Percentiles rank a stretch among this genome's conserved stretches.
These are phyloP conservation scores for Fraxinus greggii DNA, from an alignment of 305 asterid species.

Conservation along the genomic window DNA sequence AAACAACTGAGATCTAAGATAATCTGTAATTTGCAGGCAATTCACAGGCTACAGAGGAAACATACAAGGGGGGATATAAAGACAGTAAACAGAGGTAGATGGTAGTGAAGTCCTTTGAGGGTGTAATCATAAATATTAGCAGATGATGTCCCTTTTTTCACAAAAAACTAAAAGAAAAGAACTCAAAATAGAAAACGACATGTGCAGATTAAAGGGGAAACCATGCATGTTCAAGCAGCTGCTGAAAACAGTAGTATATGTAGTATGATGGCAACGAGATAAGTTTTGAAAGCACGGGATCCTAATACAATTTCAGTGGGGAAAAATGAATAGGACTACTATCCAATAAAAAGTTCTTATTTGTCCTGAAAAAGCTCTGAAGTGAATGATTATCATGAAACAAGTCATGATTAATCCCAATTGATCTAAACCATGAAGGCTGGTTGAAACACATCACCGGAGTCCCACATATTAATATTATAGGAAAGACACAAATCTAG, in stretches of 20 bases:
- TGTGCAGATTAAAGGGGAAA: background rate
- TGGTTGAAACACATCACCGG: constrained; percentile 24
- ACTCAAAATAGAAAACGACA: background rate
- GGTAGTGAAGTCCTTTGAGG: background rate
- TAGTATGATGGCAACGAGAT: background rate
- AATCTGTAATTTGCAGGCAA: background rate
- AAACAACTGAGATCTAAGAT: background rate
- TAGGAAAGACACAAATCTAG: constrained; percentile 17
- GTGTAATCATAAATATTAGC: background rate
- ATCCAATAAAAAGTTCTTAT: constrained; percentile 22
- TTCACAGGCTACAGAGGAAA: background rate
- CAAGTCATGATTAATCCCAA: constrained; percentile 37
- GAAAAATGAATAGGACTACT: constrained; percentile 11
- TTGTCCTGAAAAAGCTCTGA: constrained; percentile 3
- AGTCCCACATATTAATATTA: constrained; percentile 12
- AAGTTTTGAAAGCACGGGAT: constrained; percentile 12
- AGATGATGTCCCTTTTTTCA: background rate
- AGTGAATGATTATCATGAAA: constrained; percentile 33
- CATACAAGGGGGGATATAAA: background rate
- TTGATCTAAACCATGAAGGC: constrained; percentile 21
- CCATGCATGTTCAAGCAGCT: background rate
- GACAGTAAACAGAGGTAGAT: too few species aligned
- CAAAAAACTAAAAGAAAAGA: background rate
- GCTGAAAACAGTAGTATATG: background rate
- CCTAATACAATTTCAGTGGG: constrained; percentile 11